Evolutionary conservation across 352 stramenopile genomes (phyloP).

Genomic region (Pythium coloratum): DNA sequence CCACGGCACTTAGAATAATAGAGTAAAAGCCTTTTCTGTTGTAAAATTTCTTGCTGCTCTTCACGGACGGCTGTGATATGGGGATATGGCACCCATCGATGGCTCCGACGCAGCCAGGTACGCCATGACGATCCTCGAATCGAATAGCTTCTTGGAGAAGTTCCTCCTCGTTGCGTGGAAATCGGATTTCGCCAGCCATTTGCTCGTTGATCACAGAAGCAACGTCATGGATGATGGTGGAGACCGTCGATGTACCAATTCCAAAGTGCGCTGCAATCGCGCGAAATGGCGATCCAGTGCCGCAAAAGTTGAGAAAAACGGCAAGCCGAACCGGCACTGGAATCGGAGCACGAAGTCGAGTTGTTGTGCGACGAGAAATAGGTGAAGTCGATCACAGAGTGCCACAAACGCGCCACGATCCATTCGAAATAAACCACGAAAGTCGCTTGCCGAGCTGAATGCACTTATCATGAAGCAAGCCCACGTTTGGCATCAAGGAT

Average conservation of each 20-base stretch:
- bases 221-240: conserved; percentile 2
- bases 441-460: not conserved
- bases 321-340: not conserved
- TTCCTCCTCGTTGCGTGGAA: not conserved
- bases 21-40: conserved; percentile 1
- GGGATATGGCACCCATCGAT: conserved; percentile 4
- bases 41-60: conserved; percentile 2
- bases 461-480: not conserved
- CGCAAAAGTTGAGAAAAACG: not conserved
- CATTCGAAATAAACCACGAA: not conserved
- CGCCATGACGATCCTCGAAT: not conserved
- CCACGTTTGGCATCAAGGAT: not conserved
- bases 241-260: not conserved
- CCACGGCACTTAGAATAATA: not conserved
- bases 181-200: not conserved
- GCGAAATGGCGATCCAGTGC: not conserved
- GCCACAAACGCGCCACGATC: not conserved
- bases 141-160: not conserved
- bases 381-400: not conserved
- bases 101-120: not conserved
- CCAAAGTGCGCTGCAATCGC: not conserved
- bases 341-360: not conserved
- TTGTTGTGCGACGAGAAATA: not conserved
- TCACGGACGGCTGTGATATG: not conserved
- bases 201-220: not conserved